A percentile compares a stretch with the other conserved stretches of the same genome.
phyloP scores from a whole-genome alignment of 805 yeast genomes.

The Starmerella roubikii region DNA sequence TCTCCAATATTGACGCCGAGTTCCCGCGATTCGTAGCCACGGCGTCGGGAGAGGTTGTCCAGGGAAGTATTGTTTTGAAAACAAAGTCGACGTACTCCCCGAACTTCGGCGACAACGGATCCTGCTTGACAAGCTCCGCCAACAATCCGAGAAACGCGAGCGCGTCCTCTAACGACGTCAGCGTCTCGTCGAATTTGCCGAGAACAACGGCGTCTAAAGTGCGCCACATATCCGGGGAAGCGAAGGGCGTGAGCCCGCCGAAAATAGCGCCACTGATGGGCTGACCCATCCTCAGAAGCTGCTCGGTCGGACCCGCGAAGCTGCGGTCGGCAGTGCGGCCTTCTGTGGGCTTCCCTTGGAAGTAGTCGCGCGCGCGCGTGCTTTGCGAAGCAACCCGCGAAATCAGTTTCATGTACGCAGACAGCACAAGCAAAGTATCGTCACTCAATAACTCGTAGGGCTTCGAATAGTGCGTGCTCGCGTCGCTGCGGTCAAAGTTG shows the following conservation, averaged over 20 bases:
- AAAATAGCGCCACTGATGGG: conserved; percentile 43
- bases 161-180: conserved; percentile 43
- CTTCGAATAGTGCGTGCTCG: not conserved
- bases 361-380: conserved; percentile 10
- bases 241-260: conserved; percentile 34
- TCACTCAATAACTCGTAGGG: conserved; percentile 28
- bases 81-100: conserved; percentile 51
- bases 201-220: conserved; percentile 5
- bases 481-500: too few relatives aligned
- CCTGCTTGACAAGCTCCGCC: conserved; percentile 25
- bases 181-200: conserved; percentile 30
- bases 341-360: not conserved
- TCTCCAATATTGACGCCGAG: too few relatives aligned
- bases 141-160: conserved; percentile 50
- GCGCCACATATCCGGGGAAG: conserved; percentile 12
- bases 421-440: conserved; percentile 60
- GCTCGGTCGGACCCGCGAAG: conserved; percentile 31
- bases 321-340: not conserved
- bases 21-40: not conserved
- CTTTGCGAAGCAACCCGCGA: conserved; percentile 36
- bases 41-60: conserved; percentile 20
- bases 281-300: conserved; percentile 34
- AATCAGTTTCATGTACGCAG: conserved; percentile 60
- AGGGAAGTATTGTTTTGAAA: conserved; percentile 49
- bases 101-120: not conserved